Evolutionary conservation across 371 early-diverging fungal genomes (phyloP).

Genomic region (Actinomortierella wolfii): DNA sequence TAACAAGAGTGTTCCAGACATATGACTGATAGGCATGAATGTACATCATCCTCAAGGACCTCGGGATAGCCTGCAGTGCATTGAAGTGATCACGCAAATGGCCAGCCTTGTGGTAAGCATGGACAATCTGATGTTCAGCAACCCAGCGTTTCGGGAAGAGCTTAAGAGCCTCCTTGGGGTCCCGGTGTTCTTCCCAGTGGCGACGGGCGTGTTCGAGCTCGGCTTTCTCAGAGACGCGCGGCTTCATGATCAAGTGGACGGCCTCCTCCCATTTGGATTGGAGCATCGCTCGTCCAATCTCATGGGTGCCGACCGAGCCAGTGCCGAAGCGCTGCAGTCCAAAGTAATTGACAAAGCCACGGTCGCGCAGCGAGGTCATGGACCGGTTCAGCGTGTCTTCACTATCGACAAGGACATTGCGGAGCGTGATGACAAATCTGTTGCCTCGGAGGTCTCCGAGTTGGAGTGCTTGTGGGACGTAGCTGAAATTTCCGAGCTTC

Average conservation of each 20-base stretch:
- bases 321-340: conserved; percentile 99
- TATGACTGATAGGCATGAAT: conserved; percentile 97
- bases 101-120: conserved; percentile 51
- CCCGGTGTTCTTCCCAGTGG: conserved; percentile 68
- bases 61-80: conserved; percentile 79
- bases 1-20: conserved; percentile 92
- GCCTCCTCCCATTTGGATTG: conserved; percentile 78
- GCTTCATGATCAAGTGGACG: conserved; percentile 78
- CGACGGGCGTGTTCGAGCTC: conserved; percentile 68
- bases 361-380: conserved; percentile 62
- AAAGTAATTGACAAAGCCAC: conserved; percentile 97
- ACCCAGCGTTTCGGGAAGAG: conserved; percentile 71
- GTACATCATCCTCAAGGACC: conserved; percentile 91
- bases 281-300: conserved; percentile 84
- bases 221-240: conserved; percentile 65
- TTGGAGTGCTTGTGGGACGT: conserved; percentile 62
- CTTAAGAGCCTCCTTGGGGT: conserved; percentile 64
- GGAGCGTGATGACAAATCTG: conserved; percentile 82
- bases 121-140: conserved; percentile 76
- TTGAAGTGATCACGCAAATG: conserved; percentile 55
- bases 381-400: conserved; percentile 57
- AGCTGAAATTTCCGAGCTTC: conserved; percentile 80
- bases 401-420: conserved; percentile 50
- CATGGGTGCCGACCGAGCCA: conserved; percentile 80
- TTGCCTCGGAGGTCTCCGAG: conserved; percentile 92